A percentile compares a stretch with the other conserved stretches of the same genome.
Conservation (phyloP, 768 basidiomycete genomes). For the Sporobolomyces phaffii region DNA sequence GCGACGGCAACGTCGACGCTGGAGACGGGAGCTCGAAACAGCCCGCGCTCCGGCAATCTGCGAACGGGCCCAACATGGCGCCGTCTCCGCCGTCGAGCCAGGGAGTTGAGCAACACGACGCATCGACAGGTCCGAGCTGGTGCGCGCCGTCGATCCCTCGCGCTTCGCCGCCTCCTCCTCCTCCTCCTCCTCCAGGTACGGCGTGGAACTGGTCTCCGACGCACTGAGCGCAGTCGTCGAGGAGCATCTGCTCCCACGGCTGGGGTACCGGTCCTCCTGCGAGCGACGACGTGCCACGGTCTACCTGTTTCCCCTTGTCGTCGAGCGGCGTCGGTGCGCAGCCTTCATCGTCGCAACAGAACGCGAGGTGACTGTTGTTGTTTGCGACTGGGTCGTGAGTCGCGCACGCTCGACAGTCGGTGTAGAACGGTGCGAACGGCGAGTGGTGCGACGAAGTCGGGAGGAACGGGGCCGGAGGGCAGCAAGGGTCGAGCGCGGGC, state of each 20-base stretch:
- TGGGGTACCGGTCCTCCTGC: too few relatives aligned
- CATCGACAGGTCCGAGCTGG: neutral
- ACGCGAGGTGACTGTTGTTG: slow-evolving; percentile 2
- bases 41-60: slow-evolving; percentile 14
- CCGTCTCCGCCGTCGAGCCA: neutral
- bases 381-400: neutral
- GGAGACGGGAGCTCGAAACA: slow-evolving; percentile 11
- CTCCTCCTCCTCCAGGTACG: too few relatives aligned
- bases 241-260: slow-evolving; percentile 4
- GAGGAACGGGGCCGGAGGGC: neutral
- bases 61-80: neutral
- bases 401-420: neutral
- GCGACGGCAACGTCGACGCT: neutral
- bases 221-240: slow-evolving; percentile 23
- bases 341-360: slow-evolving; percentile 30
- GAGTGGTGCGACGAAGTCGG: neutral
- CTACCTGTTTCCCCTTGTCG: neutral
- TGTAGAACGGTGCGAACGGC: neutral
- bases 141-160: too few relatives aligned
- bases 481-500: neutral
- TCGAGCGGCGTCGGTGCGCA: neutral
- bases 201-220: neutral
- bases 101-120: slow-evolving; percentile 11
- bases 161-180: neutral
- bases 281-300: neutral